Conservation (phyloP, 345 rosid species). For the Tarenaya hassleriana region DNA sequence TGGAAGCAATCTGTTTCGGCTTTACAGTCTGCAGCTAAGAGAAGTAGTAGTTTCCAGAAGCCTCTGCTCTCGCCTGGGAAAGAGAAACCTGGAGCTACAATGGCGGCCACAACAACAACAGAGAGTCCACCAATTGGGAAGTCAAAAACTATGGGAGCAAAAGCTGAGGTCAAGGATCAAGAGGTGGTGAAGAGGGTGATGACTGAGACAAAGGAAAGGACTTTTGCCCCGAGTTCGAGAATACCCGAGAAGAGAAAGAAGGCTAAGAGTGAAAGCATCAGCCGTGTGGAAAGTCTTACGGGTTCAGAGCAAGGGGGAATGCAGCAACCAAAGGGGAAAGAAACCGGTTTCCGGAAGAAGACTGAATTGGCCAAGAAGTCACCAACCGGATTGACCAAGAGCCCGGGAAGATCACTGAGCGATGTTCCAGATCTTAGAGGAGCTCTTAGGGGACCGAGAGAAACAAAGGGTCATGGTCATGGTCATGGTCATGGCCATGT, state of each 20-base stretch:
- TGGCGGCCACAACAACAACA: constrained; percentile 5
- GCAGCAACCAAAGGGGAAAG: constrained; percentile 12
- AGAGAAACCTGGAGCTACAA: constrained; percentile 6
- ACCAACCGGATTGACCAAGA: constrained; percentile 1
- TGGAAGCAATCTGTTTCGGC: constrained; percentile 22
- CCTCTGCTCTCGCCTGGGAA: constrained; percentile 7
- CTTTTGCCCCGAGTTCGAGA: background rate
- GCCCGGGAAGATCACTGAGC: constrained; percentile 9
- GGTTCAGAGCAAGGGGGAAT: constrained; percentile 17
- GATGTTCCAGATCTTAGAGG: constrained; percentile 3
- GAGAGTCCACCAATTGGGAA: background rate
- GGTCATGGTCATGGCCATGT: constrained; percentile 13
- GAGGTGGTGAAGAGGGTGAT: constrained; percentile 2
- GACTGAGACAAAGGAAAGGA: constrained; percentile 9
- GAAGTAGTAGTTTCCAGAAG: constrained; percentile 9
- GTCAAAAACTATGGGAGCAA: constrained; percentile 2
- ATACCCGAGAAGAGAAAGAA: background rate
- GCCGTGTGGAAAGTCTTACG: constrained; percentile 1
- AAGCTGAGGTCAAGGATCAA: constrained; percentile 16
- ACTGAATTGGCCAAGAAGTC: constrained; percentile 11
- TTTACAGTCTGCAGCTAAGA: constrained; percentile 20
- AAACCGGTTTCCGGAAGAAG: background rate
- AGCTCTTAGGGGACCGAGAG: constrained; percentile 1
- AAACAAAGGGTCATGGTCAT: constrained; percentile 11
- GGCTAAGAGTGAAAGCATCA: constrained; percentile 1